Evolutionary conservation across 208 protist species (phyloP), one percentile per base, ranked within the genome.

Genomic region (Strigomonas culicis): DNA sequence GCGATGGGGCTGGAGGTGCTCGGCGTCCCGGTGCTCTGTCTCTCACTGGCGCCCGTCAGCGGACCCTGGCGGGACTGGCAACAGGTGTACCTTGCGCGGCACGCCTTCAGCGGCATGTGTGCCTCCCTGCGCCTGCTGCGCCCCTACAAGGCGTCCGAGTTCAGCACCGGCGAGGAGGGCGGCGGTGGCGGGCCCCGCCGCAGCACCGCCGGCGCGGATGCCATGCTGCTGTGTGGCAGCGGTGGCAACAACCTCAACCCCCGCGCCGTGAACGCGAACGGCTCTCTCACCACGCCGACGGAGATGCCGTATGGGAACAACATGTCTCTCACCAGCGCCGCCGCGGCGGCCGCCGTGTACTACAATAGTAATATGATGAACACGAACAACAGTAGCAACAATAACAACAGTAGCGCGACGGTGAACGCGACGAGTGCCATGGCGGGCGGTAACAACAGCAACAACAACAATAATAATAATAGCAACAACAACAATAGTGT

Each of bases 1-100:
- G 75, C 75, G 31, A 66, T 85, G 36, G 74, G 72, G 31, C 65
- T 85, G 53, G 69, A 80, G 67, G 71, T 81, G 56, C 64, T 79
- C 0, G 75, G 69, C 13, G 69, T 71, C 34, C 72, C 79, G 25
- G 75, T 79, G 66, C 64, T 79, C 53, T 78, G 75, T 59, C 72
- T 78, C 50, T 80, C 72, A 13, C 65, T 81, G 8, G 72, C 79
- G 4, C 79, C 75, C 0, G 72, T 81, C 7, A 68, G 27, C 11
- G 63, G 36, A 7, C 74, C 71, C 36, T 85, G 79, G 79, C 56
- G 63, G 34, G 70, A 59, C 58, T 85, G 79, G 75, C 66, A 74
- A 22, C 39, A 70, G n/a, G 66, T 77, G 30, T 65, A 65, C n/a
- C 57, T 66, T 13, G 70, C 72, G 32, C 73, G 66, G 70, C 70